Evolutionary conservation across 2,329 filamentous ascomycete genomes (phyloP).

Genomic region (Beauveria sp.): DNA sequence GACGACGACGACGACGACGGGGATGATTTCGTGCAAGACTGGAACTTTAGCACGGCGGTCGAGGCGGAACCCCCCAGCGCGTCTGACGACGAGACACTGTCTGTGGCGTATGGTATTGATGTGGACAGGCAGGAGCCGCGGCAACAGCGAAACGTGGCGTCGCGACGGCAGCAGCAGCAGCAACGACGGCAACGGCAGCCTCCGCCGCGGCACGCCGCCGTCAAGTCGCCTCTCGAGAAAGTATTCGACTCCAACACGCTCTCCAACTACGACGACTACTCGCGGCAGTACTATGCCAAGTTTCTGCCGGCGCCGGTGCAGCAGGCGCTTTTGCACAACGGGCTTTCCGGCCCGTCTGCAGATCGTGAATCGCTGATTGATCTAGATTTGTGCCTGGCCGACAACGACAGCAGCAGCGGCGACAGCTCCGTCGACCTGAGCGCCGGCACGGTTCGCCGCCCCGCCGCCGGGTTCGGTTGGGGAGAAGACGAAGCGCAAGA

Average conservation of each 20-base stretch:
- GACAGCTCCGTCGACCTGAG: slow-evolving; percentile 31
- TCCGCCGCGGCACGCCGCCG: slow-evolving; percentile 30
- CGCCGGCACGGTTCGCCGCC: slow-evolving; percentile 32
- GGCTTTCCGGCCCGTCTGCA: slow-evolving; percentile 37
- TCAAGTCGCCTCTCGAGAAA: slow-evolving; percentile 37
- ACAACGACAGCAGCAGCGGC: background rate
- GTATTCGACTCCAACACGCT: slow-evolving; percentile 41
- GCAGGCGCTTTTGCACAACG: slow-evolving; percentile 42
- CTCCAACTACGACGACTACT: slow-evolving; percentile 39
- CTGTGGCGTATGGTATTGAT: slow-evolving; percentile 24
- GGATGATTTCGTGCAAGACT: slow-evolving; percentile 37
- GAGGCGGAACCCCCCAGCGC: slow-evolving; percentile 38
- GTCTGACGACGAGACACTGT: slow-evolving; percentile 21
- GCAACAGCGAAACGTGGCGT: slow-evolving; percentile 26
- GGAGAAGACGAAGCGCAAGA: slow-evolving; percentile 31
- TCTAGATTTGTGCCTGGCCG: slow-evolving; percentile 24
- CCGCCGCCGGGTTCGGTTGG: slow-evolving; percentile 26
- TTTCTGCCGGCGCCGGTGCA: slow-evolving; percentile 28
- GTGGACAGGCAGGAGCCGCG: background rate
- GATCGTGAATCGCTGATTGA: slow-evolving; percentile 39
- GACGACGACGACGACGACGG: slow-evolving; percentile 22
- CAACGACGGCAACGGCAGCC: slow-evolving; percentile 31
- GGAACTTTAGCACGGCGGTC: slow-evolving; percentile 52
- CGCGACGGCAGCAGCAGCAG: slow-evolving; percentile 15
- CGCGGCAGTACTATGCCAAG: slow-evolving; percentile 33